Conservation (phyloP, 2,329 filamentous ascomycete genomes). For the Hypoxylon sp. region DNA sequence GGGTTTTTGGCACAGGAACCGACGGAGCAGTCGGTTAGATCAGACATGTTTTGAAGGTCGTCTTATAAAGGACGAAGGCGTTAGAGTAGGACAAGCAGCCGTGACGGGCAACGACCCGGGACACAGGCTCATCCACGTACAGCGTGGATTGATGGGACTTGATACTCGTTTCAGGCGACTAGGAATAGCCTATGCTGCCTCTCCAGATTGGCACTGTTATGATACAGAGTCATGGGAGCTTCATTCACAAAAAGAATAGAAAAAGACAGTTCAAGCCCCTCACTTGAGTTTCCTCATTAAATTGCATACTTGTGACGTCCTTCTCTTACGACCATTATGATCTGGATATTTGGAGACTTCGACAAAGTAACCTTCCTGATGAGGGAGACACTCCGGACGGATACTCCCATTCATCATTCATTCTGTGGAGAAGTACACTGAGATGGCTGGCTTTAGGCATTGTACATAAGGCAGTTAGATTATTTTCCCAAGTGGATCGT, state of each 20-base stretch:
- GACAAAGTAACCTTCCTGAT: slow-evolving; percentile 35
- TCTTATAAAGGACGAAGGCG: slow-evolving; percentile 33
- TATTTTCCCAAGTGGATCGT: slow-evolving; percentile 21
- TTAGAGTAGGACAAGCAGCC: slow-evolving; percentile 44
- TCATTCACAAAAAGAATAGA: slow-evolving; percentile 38
- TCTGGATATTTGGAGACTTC: slow-evolving; percentile 9
- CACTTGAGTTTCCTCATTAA: slow-evolving; percentile 24
- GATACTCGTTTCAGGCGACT: slow-evolving; percentile 47
- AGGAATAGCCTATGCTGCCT: slow-evolving; percentile 45
- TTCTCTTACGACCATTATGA: slow-evolving; percentile 4
- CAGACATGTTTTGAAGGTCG: slow-evolving; percentile 36
- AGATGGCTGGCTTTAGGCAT: slow-evolving; percentile 32
- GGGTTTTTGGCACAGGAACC: slow-evolving; percentile 45
- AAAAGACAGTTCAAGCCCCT: slow-evolving; percentile 48
- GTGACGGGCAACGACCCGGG: slow-evolving; percentile 31
- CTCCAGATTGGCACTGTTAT: slow-evolving; percentile 35
- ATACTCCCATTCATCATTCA: slow-evolving; percentile 34
- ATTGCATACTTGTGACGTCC: slow-evolving; percentile 27
- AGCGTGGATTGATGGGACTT: slow-evolving; percentile 54
- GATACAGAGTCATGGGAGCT: slow-evolving; percentile 30
- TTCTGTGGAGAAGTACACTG: slow-evolving; percentile 31
- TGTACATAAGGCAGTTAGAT: slow-evolving; percentile 19
- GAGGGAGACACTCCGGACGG: slow-evolving; percentile 28
- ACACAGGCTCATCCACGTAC: slow-evolving; percentile 44
- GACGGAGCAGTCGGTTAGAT: slow-evolving; percentile 41